phyloP scores from a whole-genome alignment of 352 stramenopile genomes.

The Phytopythium helicoides region DNA sequence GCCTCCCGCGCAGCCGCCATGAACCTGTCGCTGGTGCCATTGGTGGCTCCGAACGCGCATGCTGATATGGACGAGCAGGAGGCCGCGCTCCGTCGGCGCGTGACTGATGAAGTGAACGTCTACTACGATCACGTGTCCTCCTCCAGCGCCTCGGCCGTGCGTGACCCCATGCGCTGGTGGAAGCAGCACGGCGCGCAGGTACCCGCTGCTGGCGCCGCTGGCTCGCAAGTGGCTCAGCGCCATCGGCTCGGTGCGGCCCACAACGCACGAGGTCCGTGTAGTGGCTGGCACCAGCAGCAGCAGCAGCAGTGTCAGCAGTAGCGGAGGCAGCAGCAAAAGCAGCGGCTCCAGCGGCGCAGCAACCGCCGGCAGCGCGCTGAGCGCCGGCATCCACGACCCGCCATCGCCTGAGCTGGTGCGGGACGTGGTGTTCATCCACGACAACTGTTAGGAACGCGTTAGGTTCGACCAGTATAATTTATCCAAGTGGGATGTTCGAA shows the following conservation, averaged over 20 bases:
- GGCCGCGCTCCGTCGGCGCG: constrained; percentile 21
- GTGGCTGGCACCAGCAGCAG: constrained; percentile 4
- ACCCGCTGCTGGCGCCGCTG: constrained; percentile 39
- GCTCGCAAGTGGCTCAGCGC: constrained; percentile 44
- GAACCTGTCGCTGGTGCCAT: constrained; percentile 1
- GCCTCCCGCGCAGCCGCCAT: neutral
- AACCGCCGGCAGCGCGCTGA: no score
- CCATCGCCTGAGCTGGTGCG: constrained; percentile 33
- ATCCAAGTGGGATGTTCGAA: no score
- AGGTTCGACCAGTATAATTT: no score
- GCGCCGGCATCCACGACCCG: no score
- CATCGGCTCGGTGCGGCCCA: constrained; percentile 35
- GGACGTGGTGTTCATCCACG: constrained; percentile 45
- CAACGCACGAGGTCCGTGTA: constrained; percentile 10
- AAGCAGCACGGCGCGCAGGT: constrained; percentile 25
- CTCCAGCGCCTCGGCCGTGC: constrained; percentile 32
- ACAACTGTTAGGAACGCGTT: constrained; percentile 32
- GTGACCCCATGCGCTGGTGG: constrained; percentile 47
- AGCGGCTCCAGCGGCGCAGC: constrained; percentile 7
- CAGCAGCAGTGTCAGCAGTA: neutral
- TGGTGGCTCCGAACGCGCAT: neutral
- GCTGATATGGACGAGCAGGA: constrained; percentile 25
- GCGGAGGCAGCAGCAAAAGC: constrained; percentile 2
- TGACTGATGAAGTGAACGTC: constrained; percentile 32
- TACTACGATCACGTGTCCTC: constrained; percentile 38